Base-by-base conservation (phyloP, 345 rosid genomes). In the Salix suchowensis region DNA sequence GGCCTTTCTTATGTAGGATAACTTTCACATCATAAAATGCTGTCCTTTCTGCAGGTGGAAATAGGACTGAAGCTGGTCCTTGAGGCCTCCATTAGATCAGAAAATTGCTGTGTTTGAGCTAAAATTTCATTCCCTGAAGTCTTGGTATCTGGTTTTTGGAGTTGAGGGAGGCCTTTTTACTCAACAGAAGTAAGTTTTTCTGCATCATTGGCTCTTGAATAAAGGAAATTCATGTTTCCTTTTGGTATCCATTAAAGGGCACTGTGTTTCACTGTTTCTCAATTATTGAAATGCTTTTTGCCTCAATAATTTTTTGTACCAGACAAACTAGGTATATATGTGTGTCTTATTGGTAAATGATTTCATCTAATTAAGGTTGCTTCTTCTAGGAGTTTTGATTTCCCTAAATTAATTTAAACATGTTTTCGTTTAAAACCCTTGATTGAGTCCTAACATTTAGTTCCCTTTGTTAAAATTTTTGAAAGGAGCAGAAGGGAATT, bases 241-340 rank as follows among this genome's bases (percentile, higher is more conserved):
- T 11, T 46, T 46, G 39, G 39, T 69, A 9, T 54, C 9, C 42
- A 14, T 65, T n/a, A 46, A 62, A 24, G 61, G n/a, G 37, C 40
- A n/a, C 21, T 68, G 55, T 80, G 37, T 46, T 65, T 58, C 32
- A 55, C 61, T 78, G 39, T 65, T 72, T 50, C 83, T 62, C 75
- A 79, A 78, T 86, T 79, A 78, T 76, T 82, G 84, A 24, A 42
- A 62, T 82, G 62, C 84, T 77, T 79, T 74, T 7, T 28, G 75
- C 42, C 74, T 77, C 80, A 77, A 77, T 71, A 52, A 71, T 77
- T 71, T 65, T 77, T 71, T 65, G 71, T 65, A n/a, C 60, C 26
- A 21, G 9, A 42, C 7, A 11, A 58, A 58, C 28, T 19, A 34
- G 54, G 65, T 62, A 46, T 62, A 34, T 36, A 0, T 77, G 65